A percentile compares a stretch with the other conserved stretches of the same genome.
These are phyloP conservation scores for Plicaturopsis crispa DNA, from an alignment of 768 basidiomycete species.

Conservation along the genomic window DNA sequence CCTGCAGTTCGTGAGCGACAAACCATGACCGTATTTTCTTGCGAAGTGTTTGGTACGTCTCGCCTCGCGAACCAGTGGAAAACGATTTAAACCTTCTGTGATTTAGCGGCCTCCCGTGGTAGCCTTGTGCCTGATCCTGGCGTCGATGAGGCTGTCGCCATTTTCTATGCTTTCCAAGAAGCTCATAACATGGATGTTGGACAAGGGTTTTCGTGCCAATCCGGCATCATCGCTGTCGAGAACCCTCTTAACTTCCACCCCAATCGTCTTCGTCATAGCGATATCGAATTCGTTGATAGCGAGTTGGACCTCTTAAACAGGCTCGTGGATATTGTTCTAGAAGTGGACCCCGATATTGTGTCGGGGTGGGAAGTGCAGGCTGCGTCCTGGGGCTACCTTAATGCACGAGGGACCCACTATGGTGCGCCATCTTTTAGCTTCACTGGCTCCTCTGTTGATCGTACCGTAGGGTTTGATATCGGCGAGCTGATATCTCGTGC, in stretches of 20 bases:
- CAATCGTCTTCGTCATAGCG: conserved; percentile 33
- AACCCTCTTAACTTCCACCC: conserved; percentile 30
- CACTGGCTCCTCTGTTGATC: not conserved
- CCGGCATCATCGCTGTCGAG: conserved; percentile 49
- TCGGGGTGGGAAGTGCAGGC: conserved; percentile 89
- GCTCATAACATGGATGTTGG: conserved; percentile 29
- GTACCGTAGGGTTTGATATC: conserved; percentile 55
- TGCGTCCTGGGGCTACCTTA: conserved; percentile 86
- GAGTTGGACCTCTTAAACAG: conserved; percentile 82
- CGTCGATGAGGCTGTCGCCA: conserved; percentile 52
- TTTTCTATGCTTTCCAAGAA: conserved; percentile 69
- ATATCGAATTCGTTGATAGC: conserved; percentile 44
- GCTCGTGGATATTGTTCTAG: conserved; percentile 63
- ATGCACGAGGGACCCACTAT: conserved; percentile 51
- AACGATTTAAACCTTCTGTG: not conserved
- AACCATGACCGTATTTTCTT: conserved; percentile 69
- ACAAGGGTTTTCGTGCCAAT: conserved; percentile 19
- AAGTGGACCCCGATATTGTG: conserved; percentile 86
- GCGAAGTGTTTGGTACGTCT: conserved; percentile 79
- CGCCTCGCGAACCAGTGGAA: not conserved
- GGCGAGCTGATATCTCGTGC: conserved; percentile 73
- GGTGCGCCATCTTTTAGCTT: conserved; percentile 29
- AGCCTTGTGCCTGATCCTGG: conserved; percentile 59
- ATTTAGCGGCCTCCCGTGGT: conserved; percentile 50
- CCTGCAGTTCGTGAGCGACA: conserved; percentile 49